Conservation (phyloP, 176 grass and related monocot species). For the Rhynchospora tenuis region DNA sequence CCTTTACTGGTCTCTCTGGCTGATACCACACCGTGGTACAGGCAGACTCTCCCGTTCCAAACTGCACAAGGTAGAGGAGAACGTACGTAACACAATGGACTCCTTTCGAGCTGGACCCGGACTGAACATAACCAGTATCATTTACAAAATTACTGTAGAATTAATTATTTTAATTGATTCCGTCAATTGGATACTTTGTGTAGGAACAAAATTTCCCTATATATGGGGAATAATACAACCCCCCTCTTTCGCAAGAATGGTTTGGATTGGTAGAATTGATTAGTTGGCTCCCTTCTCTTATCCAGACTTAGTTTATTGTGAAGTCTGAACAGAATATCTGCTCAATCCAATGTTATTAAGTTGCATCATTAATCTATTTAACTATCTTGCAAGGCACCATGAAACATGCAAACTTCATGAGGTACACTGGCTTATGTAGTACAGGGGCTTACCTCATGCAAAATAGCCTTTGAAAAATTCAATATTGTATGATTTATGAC, state of each 20-base stretch:
- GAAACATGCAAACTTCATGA: constrained; percentile 6
- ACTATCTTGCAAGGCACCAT: background rate
- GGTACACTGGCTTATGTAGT: background rate
- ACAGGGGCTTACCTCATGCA: background rate
- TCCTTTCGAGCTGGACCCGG: too few relatives aligned
- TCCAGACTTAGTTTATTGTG: background rate
- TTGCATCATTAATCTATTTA: background rate
- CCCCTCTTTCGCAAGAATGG: background rate
- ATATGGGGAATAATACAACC: background rate
- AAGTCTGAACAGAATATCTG: background rate
- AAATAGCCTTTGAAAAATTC: background rate
- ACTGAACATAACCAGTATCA: too few relatives aligned
- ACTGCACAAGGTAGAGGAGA: too few relatives aligned
- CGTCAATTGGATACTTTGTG: too few relatives aligned
- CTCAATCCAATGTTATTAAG: background rate
- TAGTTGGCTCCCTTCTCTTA: background rate
- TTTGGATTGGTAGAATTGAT: background rate
- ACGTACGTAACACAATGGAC: too few relatives aligned
- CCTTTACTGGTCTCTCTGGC: too few relatives aligned
- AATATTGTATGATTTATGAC: too few relatives aligned
- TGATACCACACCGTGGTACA: too few relatives aligned
- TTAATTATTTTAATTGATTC: too few relatives aligned
- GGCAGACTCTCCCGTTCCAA: too few relatives aligned
- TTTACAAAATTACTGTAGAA: too few relatives aligned
- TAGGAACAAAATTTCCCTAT: too few relatives aligned